These are phyloP conservation scores for Anethum foeniculum DNA, from an alignment of 140 eudicot species.

Conservation along the genomic window DNA sequence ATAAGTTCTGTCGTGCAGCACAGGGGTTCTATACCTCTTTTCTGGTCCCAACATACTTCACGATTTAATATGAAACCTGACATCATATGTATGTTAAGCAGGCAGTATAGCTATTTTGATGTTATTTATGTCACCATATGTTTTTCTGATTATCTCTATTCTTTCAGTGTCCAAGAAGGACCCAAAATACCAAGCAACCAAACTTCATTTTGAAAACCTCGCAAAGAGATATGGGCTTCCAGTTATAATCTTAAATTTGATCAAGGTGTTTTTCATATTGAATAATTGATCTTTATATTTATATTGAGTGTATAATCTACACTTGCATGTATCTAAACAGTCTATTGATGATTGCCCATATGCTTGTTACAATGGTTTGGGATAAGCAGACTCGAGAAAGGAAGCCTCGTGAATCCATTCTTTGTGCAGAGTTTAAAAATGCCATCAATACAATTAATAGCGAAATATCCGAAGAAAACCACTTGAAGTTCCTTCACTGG, in stretches of 20 bases:
- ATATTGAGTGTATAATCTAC: not conserved
- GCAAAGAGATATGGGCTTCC: not conserved
- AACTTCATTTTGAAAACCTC: constrained; percentile 1
- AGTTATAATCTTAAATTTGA: not conserved
- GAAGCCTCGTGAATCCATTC: constrained; percentile 78
- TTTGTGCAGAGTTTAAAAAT: constrained; percentile 58
- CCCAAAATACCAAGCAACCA: not conserved
- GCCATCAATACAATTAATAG: constrained; percentile 63
- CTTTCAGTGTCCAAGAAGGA: constrained; percentile 6
- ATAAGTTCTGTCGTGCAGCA: constrained; percentile 29
- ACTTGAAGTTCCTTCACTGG: constrained; percentile 77
- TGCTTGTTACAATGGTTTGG: constrained; percentile 3
- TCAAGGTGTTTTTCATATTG: not conserved
- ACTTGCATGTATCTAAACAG: not conserved
- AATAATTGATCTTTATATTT: constrained; percentile 1
- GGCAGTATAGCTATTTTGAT: not conserved
- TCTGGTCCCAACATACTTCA: constrained; percentile 32
- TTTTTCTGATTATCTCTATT: not conserved
- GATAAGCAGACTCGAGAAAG: constrained; percentile 38
- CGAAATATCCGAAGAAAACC: constrained; percentile 49
- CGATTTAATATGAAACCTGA: constrained; percentile 20
- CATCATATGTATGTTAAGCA: constrained; percentile 9
- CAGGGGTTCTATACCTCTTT: constrained; percentile 29
- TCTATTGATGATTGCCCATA: not conserved
- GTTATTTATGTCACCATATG: not conserved